These are phyloP conservation scores for Clarireedia paspali DNA, from an alignment of 2,329 filamentous ascomycete species.

Conservation along the genomic window DNA sequence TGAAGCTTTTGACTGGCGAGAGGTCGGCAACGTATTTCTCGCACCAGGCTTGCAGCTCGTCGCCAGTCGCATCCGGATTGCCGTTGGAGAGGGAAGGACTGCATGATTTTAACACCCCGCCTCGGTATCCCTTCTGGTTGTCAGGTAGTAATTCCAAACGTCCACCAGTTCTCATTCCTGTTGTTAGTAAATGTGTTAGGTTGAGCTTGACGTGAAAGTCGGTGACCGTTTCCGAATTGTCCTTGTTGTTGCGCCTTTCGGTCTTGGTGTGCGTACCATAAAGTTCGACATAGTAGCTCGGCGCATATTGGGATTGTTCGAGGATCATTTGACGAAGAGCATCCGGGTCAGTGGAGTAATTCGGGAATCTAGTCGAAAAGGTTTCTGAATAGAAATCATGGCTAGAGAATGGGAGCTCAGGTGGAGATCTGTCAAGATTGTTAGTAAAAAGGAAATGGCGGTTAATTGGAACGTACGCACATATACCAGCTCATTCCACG, in stretches of 20 bases:
- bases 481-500: constrained; percentile 1
- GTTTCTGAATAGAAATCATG: constrained; percentile 19
- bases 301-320: constrained; percentile 23
- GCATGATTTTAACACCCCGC: constrained; percentile 47
- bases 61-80: constrained; percentile 8
- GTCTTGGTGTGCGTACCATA: constrained; percentile 29
- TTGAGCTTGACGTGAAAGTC: constrained; percentile 56
- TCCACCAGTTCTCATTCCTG: constrained; percentile 34
- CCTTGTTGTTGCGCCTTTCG: constrained; percentile 31
- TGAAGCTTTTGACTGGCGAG: constrained; percentile 49
- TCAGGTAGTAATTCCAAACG: constrained; percentile 48
- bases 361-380: constrained; percentile 23
- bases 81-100: constrained; percentile 37
- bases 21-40: constrained; percentile 55
- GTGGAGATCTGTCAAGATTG: constrained; percentile 11
- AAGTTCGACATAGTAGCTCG: constrained; percentile 25
- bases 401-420: constrained; percentile 21
- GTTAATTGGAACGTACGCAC: not conserved
- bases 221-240: constrained; percentile 40
- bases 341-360: constrained; percentile 20
- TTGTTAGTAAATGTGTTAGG: constrained; percentile 49
- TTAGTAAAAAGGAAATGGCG: not conserved
- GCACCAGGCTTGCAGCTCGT: constrained; percentile 45
- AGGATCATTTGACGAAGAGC: constrained; percentile 22
- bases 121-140: constrained; percentile 55